Conservation (phyloP, 2,329 filamentous ascomycete genomes). For the Dactylonectria estremocensis region DNA sequence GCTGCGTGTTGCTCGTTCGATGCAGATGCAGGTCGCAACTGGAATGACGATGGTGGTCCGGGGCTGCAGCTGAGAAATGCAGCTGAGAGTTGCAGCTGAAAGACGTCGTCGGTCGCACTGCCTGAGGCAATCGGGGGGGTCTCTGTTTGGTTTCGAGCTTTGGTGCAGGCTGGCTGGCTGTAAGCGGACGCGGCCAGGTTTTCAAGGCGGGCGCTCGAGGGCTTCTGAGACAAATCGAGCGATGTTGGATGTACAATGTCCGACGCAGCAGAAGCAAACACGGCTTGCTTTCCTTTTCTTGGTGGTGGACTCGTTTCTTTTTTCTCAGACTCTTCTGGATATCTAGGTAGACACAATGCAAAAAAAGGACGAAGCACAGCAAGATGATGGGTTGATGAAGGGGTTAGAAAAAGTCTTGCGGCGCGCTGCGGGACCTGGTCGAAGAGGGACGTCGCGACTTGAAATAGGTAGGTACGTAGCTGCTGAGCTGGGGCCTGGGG, state of each 20-base stretch:
- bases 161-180: not conserved
- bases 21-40: slow-evolving; percentile 3
- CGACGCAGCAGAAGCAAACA: slow-evolving; percentile 41
- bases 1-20: slow-evolving; percentile 9
- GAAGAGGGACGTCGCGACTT: slow-evolving; percentile 40
- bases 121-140: slow-evolving; percentile 18
- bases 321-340: not conserved
- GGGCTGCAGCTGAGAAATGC: not conserved
- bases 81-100: not conserved
- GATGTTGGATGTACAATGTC: slow-evolving; percentile 19
- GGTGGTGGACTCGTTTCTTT: slow-evolving; percentile 7
- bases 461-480: slow-evolving; percentile 25
- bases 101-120: not conserved
- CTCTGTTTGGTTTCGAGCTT: not conserved
- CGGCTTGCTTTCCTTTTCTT: slow-evolving; percentile 25
- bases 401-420: slow-evolving; percentile 25
- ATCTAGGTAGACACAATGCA: slow-evolving; percentile 26
- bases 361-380: slow-evolving; percentile 23
- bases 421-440: slow-evolving; percentile 40
- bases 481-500: slow-evolving; percentile 17
- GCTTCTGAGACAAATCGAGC: slow-evolving; percentile 9
- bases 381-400: slow-evolving; percentile 20
- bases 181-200: slow-evolving; percentile 8
- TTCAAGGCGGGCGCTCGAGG: slow-evolving; percentile 21
- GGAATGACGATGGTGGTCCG: not conserved